phyloP scores from a whole-genome alignment of 352 stramenopile genomes.

The Globisporangium okanoganense region DNA sequence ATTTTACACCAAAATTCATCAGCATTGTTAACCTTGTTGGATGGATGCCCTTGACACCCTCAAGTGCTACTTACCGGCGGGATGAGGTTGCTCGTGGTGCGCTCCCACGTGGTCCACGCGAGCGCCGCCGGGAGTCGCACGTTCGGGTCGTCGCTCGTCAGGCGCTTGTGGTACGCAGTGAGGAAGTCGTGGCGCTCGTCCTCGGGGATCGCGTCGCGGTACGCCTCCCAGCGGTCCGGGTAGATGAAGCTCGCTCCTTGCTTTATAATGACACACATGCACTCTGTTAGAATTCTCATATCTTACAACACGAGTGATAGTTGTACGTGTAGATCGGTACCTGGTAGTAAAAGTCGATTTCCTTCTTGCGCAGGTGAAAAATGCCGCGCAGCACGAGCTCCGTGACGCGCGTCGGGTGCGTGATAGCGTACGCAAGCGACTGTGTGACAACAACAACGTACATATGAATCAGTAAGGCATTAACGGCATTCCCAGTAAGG shows the following conservation, averaged over 20 bases:
- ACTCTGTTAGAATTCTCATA: background rate
- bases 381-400: conserved; percentile 91
- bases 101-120: conserved; percentile 92
- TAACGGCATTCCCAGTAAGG: background rate
- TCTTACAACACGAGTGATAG: background rate
- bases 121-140: conserved; percentile 78
- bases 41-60: background rate
- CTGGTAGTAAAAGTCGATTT: conserved; percentile 94
- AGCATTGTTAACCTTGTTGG: background rate
- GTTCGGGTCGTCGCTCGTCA: conserved; percentile 85
- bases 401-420: conserved; percentile 76
- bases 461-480: conserved; percentile 1
- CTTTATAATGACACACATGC: conserved; percentile 10
- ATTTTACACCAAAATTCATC: background rate
- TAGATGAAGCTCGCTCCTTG: conserved; percentile 87
- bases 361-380: conserved; percentile 87
- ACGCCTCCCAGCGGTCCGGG: conserved; percentile 89
- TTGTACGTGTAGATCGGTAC: conserved; percentile 7
- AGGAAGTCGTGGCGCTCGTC: conserved; percentile 83
- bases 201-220: conserved; percentile 83
- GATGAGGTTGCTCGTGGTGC: conserved; percentile 81
- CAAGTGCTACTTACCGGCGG: conserved; percentile 40
- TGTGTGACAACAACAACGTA: conserved; percentile 13
- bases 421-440: conserved; percentile 90
- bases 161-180: conserved; percentile 82